These are phyloP conservation scores for Alternaria sp. DNA, from an alignment of 2,329 filamentous ascomycete genomes.

Conservation along the genomic window DNA sequence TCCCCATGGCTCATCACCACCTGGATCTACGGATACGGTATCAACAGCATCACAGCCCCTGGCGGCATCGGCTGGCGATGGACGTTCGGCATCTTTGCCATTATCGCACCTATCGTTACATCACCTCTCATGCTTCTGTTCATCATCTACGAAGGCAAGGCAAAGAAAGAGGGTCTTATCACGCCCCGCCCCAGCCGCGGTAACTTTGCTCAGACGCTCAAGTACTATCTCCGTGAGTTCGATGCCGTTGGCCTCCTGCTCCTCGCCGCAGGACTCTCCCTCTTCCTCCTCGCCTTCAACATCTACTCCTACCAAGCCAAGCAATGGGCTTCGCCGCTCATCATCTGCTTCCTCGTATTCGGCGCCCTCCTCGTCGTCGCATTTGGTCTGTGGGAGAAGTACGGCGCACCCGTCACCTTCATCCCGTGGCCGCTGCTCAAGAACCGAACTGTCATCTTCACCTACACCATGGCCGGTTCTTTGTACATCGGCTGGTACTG, in stretches of 20 bases:
- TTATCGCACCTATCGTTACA: constrained; percentile 67
- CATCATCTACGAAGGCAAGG: constrained; percentile 64
- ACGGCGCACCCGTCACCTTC: constrained; percentile 49
- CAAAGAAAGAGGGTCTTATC: constrained; percentile 61
- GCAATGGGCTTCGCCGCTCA: constrained; percentile 45
- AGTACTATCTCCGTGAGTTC: constrained; percentile 67
- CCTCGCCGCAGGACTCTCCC: constrained; percentile 64
- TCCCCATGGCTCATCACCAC: constrained; percentile 43
- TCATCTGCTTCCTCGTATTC: constrained; percentile 52
- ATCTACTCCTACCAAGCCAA: constrained; percentile 51
- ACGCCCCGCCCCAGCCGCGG: constrained; percentile 54
- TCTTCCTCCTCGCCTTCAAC: constrained; percentile 73
- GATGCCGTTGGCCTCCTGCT: constrained; percentile 68
- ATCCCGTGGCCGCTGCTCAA: constrained; percentile 56
- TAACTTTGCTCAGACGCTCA: constrained; percentile 54
- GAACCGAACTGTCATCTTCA: constrained; percentile 60
- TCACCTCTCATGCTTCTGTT: constrained; percentile 68
- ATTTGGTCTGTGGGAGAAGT: constrained; percentile 52
- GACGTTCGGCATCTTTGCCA: constrained; percentile 71
- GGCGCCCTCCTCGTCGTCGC: constrained; percentile 44
- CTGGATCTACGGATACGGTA: constrained; percentile 38
- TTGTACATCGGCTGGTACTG: constrained; percentile 43
- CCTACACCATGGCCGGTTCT: constrained; percentile 56
- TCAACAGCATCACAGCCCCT: constrained; percentile 52
- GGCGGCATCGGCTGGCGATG: constrained; percentile 64